These are phyloP conservation scores for Truncatella angustata DNA, from an alignment of 2,329 filamentous ascomycete genomes.

Conservation along the genomic window DNA sequence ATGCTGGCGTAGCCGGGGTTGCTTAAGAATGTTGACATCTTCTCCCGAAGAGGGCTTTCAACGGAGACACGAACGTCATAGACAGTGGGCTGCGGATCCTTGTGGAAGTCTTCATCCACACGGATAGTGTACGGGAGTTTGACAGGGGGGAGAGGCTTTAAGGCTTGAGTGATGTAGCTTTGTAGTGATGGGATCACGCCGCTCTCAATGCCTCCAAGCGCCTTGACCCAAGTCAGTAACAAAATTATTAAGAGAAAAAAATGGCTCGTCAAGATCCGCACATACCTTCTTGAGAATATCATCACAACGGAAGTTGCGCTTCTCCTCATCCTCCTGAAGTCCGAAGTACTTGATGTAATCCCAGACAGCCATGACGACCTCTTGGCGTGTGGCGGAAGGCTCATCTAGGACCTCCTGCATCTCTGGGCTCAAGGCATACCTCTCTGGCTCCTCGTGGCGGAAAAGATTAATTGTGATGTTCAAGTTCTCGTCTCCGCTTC, in stretches of 20 bases:
- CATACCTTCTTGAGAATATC: slow-evolving; percentile 73
- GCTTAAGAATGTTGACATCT: slow-evolving; percentile 63
- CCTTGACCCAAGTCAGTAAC: slow-evolving; percentile 57
- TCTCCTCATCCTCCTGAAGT: slow-evolving; percentile 92
- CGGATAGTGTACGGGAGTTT: slow-evolving; percentile 90
- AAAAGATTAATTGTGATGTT: slow-evolving; percentile 87
- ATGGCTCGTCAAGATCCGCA: not conserved
- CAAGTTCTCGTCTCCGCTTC: slow-evolving; percentile 86
- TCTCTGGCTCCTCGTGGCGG: slow-evolving; percentile 81
- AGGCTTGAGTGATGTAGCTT: slow-evolving; percentile 75
- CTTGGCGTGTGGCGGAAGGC: slow-evolving; percentile 80
- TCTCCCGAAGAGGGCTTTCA: slow-evolving; percentile 75
- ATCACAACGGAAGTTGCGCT: slow-evolving; percentile 88
- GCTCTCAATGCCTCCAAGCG: slow-evolving; percentile 4
- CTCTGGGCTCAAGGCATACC: slow-evolving; percentile 75
- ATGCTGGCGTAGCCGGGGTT: slow-evolving; percentile 69
- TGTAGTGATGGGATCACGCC: slow-evolving; percentile 85
- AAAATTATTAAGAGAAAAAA: slow-evolving; percentile 51
- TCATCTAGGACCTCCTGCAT: slow-evolving; percentile 84
- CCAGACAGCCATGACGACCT: slow-evolving; percentile 89
- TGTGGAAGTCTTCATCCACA: slow-evolving; percentile 81
- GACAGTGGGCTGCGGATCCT: slow-evolving; percentile 72
- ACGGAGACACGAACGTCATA: slow-evolving; percentile 87
- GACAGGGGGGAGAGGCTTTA: slow-evolving; percentile 76
- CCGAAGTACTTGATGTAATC: slow-evolving; percentile 87